These are phyloP conservation scores for Gleditsia sinensis DNA, from an alignment of 306 rosid genomes.

Conservation along the genomic window DNA sequence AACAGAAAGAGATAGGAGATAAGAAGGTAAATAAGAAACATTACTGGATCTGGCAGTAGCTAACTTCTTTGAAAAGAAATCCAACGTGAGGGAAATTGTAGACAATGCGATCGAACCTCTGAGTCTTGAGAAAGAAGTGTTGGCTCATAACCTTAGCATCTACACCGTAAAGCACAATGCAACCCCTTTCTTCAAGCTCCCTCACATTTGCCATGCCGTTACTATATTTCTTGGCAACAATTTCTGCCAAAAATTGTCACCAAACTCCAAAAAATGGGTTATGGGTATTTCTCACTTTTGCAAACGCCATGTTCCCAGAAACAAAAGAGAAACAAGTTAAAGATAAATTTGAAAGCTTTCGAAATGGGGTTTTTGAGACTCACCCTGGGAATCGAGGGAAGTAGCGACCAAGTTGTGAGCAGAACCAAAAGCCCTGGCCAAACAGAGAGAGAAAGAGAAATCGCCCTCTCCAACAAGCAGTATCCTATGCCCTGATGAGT, in stretches of 20 bases:
- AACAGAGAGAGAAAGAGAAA: slow-evolving; percentile 66
- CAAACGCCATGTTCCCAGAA: too few species aligned
- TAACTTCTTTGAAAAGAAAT: slow-evolving; percentile 65
- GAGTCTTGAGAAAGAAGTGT: slow-evolving; percentile 79
- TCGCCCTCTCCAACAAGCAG: slow-evolving; percentile 87
- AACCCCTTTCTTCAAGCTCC: slow-evolving; percentile 73
- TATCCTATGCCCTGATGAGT: slow-evolving; percentile 68
- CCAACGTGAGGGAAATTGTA: slow-evolving; percentile 92
- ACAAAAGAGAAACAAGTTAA: neutral
- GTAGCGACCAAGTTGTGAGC: slow-evolving; percentile 75
- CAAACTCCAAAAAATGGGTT: slow-evolving; percentile 8
- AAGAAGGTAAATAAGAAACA: slow-evolving; percentile 8
- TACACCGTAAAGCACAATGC: slow-evolving; percentile 58
- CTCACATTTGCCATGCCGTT: slow-evolving; percentile 61
- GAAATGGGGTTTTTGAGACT: neutral
- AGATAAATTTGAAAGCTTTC: neutral
- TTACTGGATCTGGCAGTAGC: slow-evolving; percentile 76
- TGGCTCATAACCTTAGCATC: slow-evolving; percentile 68
- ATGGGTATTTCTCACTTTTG: too few species aligned
- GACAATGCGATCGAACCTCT: slow-evolving; percentile 76
- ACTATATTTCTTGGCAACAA: slow-evolving; percentile 59
- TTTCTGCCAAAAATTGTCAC: slow-evolving; percentile 39
- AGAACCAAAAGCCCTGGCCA: slow-evolving; percentile 65
- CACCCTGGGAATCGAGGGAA: slow-evolving; percentile 73
- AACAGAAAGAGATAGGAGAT: neutral